Evolutionary conservation across 495 filamentous ascomycete genomes (phyloP).

Genomic region (Xylaria castorea): DNA sequence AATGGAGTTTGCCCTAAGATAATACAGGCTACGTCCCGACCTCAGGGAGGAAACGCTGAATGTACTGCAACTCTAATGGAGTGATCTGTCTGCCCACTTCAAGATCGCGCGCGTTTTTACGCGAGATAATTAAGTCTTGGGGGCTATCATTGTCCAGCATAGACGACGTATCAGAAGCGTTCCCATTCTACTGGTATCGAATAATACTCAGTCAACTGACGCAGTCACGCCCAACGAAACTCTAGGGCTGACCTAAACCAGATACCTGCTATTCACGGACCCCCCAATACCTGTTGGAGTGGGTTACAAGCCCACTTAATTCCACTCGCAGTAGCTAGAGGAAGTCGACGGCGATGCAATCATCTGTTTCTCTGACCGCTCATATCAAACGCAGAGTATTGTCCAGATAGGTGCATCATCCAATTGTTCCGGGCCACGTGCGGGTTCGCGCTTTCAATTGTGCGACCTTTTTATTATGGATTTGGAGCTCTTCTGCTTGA

Average conservation of each 20-base stretch:
- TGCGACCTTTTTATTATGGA: neutral
- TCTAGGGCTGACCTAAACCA: conserved; percentile 17
- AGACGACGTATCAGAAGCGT: conserved; percentile 14
- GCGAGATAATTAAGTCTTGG: neutral
- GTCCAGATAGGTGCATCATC: neutral
- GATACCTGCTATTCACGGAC: neutral
- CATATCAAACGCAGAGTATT: neutral
- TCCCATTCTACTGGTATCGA: conserved; percentile 3
- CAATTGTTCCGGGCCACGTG: conserved; percentile 24
- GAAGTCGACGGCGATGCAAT: neutral
- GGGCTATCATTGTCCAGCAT: neutral
- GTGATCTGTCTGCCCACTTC: neutral
- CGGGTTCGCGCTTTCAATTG: neutral
- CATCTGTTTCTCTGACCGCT: conserved; percentile 10
- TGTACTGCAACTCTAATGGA: neutral
- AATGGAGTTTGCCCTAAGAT: neutral
- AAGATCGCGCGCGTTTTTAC: conserved; percentile 1
- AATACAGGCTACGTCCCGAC: neutral
- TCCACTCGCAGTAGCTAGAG: too few species aligned
- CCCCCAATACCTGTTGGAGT: conserved; percentile 11
- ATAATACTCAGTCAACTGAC: neutral
- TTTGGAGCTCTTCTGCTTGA: neutral
- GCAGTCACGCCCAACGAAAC: conserved; percentile 12
- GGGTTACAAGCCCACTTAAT: neutral
- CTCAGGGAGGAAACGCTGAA: neutral